Evolutionary conservation across 2,329 filamentous ascomycete species (phyloP), one percentile per base, ranked within the genome.

Genomic region (Fusarium sp.): DNA sequence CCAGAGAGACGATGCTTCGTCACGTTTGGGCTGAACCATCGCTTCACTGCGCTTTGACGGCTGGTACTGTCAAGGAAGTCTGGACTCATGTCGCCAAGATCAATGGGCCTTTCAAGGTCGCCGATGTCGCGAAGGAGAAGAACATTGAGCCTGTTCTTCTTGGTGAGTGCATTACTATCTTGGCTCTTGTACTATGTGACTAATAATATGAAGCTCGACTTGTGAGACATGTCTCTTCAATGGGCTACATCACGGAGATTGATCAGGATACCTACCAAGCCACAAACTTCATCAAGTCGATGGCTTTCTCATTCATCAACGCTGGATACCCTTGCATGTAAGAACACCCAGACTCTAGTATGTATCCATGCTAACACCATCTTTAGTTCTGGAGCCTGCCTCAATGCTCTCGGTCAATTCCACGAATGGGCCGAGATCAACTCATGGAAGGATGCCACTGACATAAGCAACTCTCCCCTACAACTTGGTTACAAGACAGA

Each of bases 1-100:
- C 86, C 0, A 80, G 85, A 12, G 86, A 88, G 77, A 84, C 85
- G 0, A 86, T 87, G 80, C 81, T 87, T 60, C 80, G 83, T 62
- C 84, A 87, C 50, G 80, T 77, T 69, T 87, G 85, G 84, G 84
- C 83, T 0, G 81, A 87, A 75, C 74, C 79, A 14, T 75, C 73
- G 22, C 73, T 74, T 5, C 56, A 78, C 11, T 70, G 75, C 12
- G 79, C 76, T 7, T 59, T 83, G 45, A 78, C 70, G n/a, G 69
- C 76, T 10, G 82, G 82, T 26, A 77, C 81, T 1, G 80, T 84
- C 9, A 75, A 76, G n/a, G 82, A 83, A 8, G 74, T 85, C 15
- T 85, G 81, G 79, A 69, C 66, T 1, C 74, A 80, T 6, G 78
- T 85, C 64, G 80, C 75, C 15, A 72, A 80, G 59, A 75, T 81